These are phyloP conservation scores for Podaxis sp. DNA, from an alignment of 768 basidiomycete genomes.

Conservation along the genomic window DNA sequence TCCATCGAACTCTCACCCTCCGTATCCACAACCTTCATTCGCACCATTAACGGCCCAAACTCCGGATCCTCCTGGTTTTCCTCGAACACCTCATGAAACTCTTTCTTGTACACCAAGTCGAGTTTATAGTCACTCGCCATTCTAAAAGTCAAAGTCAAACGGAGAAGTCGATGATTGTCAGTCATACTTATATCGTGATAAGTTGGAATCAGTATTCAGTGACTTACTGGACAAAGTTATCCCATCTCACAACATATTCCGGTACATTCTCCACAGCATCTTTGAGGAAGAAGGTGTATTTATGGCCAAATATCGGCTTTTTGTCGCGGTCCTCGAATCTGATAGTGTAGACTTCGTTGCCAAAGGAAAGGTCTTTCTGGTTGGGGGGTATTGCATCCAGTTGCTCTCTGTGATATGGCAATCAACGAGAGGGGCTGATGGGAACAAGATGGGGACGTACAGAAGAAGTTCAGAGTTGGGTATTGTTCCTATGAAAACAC, in stretches of 20 bases:
- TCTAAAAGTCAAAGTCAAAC: neutral
- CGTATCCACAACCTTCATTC: slow-evolving; percentile 89
- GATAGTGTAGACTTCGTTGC: slow-evolving; percentile 88
- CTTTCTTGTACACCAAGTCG: slow-evolving; percentile 57
- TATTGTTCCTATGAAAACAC: slow-evolving; percentile 95
- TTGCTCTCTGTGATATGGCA: slow-evolving; percentile 46
- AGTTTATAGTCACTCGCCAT: slow-evolving; percentile 9
- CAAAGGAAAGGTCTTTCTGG: slow-evolving; percentile 71
- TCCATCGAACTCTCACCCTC: slow-evolving; percentile 90
- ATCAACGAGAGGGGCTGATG: slow-evolving; percentile 7
- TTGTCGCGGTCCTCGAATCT: slow-evolving; percentile 71
- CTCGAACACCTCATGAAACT: slow-evolving; percentile 86
- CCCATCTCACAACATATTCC: slow-evolving; percentile 97
- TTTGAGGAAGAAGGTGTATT: slow-evolving; percentile 88
- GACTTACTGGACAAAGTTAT: slow-evolving; percentile 85
- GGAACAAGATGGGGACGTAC: slow-evolving; percentile 42
- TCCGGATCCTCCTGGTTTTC: slow-evolving; percentile 79
- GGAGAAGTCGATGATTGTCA: neutral
- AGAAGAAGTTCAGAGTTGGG: slow-evolving; percentile 83
- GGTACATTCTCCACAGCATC: slow-evolving; percentile 98
- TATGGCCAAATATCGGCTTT: slow-evolving; percentile 76
- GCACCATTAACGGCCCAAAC: slow-evolving; percentile 75
- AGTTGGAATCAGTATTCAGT: neutral
- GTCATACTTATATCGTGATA: neutral
- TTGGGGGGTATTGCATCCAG: slow-evolving; percentile 68